A percentile compares a stretch with the other conserved stretches of the same genome.
Evolutionary conservation across 2,329 filamentous ascomycete species (phyloP).

Genomic region (Oidium heveae): DNA sequence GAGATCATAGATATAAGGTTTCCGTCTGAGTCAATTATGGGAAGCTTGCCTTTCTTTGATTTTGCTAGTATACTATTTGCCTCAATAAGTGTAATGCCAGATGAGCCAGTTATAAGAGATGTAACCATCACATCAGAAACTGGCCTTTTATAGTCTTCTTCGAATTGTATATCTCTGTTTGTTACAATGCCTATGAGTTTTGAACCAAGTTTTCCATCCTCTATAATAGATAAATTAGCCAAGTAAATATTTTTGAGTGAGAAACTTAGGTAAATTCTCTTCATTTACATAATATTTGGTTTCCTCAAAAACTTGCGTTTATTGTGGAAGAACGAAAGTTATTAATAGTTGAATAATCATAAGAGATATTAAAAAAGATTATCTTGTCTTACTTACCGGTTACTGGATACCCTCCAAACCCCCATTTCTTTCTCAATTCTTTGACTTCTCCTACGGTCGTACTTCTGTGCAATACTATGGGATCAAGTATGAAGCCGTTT

Average conservation of each 20-base stretch:
- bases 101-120: slow-evolving; percentile 66
- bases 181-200: slow-evolving; percentile 96
- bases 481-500: slow-evolving; percentile 96
- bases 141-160: slow-evolving; percentile 43
- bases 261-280: background rate
- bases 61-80: slow-evolving; percentile 81
- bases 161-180: slow-evolving; percentile 94
- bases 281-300: slow-evolving; percentile 19
- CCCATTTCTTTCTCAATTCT: slow-evolving; percentile 89
- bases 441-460: slow-evolving; percentile 83
- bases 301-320: slow-evolving; percentile 74
- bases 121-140: slow-evolving; percentile 88
- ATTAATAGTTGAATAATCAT: slow-evolving; percentile 69
- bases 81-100: slow-evolving; percentile 62
- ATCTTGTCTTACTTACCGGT: slow-evolving; percentile 45
- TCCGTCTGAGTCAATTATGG: slow-evolving; percentile 60
- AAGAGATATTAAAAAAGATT: slow-evolving; percentile 10
- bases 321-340: slow-evolving; percentile 99
- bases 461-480: slow-evolving; percentile 65
- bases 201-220: slow-evolving; percentile 75
- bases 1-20: slow-evolving; percentile 85
- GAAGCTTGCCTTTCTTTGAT: slow-evolving; percentile 97
- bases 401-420: slow-evolving; percentile 93
- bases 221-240: slow-evolving; percentile 26
- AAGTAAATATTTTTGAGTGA: slow-evolving; percentile 2